phyloP scores from a whole-genome alignment of 768 basidiomycete genomes.

The Russula dissimulans region DNA sequence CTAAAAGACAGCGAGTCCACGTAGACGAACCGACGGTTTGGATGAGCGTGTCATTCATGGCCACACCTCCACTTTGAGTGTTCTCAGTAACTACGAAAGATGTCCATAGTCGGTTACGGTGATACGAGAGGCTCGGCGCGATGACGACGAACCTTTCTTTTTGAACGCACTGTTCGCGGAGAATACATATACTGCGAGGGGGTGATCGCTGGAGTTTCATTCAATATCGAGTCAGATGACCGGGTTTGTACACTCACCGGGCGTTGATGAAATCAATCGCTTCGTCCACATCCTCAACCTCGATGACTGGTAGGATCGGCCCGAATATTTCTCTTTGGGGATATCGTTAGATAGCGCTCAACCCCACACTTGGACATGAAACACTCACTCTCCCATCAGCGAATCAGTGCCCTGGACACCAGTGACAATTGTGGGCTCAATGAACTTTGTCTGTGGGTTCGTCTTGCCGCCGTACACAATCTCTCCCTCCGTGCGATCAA shows the following conservation, averaged over 20 bases:
- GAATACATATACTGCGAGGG: conserved; percentile 74
- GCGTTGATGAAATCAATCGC: conserved; percentile 61
- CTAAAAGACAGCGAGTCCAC: not conserved
- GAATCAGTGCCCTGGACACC: conserved; percentile 56
- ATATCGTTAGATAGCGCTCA: not conserved
- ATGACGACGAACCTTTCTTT: conserved; percentile 39
- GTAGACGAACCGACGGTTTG: conserved; percentile 42
- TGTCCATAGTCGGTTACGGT: no score
- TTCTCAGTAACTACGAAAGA: conserved; percentile 45
- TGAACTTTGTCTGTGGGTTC: conserved; percentile 47
- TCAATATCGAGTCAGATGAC: not conserved
- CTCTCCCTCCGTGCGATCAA: conserved; percentile 59
- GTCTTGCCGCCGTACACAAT: conserved; percentile 56
- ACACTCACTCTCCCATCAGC: conserved; percentile 63
- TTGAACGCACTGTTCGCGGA: conserved; percentile 49
- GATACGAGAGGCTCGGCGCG: conserved; percentile 7
- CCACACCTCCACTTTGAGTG: conserved; percentile 61
- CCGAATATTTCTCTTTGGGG: conserved; percentile 69
- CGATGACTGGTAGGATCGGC: conserved; percentile 66
- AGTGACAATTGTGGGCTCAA: conserved; percentile 65
- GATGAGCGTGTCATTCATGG: conserved; percentile 65
- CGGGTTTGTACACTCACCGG: conserved; percentile 28
- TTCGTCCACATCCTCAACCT: conserved; percentile 59
- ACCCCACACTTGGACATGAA: not conserved
- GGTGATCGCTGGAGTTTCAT: conserved; percentile 45